phyloP scores from a whole-genome alignment of 306 rosid genomes.

The Cicer arietinum region DNA sequence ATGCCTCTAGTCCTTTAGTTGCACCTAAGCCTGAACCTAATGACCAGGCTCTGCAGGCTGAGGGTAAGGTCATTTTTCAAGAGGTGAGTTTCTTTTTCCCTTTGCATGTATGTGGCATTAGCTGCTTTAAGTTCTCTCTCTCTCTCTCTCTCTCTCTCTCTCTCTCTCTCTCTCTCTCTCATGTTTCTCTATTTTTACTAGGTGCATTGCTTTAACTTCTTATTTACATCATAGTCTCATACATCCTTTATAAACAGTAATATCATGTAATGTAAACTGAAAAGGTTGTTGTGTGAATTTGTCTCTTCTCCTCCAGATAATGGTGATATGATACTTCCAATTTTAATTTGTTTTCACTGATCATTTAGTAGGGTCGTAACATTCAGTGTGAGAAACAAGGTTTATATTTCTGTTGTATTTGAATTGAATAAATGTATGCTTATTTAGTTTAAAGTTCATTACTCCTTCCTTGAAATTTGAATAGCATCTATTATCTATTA shows the following conservation, averaged over 20 bases:
- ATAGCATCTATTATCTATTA: neutral
- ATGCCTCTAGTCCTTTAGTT: slow-evolving; percentile 91
- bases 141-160: neutral
- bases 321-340: neutral
- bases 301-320: neutral
- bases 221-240: neutral
- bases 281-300: neutral
- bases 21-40: slow-evolving; percentile 82
- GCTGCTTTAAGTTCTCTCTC: slow-evolving; percentile 7
- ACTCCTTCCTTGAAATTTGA: slow-evolving; percentile 4
- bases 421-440: neutral
- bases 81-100: slow-evolving; percentile 60
- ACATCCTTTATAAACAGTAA: slow-evolving; percentile 19
- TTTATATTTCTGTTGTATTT: neutral
- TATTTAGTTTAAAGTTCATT: slow-evolving; percentile 4
- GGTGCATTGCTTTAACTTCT: slow-evolving; percentile 28
- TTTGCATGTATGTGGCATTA: slow-evolving; percentile 15
- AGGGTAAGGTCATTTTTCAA: slow-evolving; percentile 61
- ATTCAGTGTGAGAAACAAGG: slow-evolving; percentile 2
- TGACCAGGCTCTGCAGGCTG: slow-evolving; percentile 68
- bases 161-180: neutral
- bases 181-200: slow-evolving; percentile 17
- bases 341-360: neutral
- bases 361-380: neutral
- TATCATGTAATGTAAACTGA: neutral